phyloP scores from a whole-genome alignment of 2,329 filamentous ascomycete genomes.

The Colletotrichum sp. region DNA sequence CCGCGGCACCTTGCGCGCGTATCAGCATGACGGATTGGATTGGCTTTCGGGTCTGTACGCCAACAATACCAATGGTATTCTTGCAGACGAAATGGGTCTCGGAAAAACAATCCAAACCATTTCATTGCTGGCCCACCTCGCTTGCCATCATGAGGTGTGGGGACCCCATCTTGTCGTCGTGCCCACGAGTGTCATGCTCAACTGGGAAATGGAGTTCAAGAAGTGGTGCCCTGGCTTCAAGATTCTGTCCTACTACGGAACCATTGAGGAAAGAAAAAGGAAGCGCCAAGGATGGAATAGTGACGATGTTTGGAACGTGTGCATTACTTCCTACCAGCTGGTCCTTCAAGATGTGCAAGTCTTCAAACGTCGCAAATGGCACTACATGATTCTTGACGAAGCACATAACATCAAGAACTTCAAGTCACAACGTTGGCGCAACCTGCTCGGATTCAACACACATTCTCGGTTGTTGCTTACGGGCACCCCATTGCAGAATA shows the following conservation, averaged over 20 bases:
- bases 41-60: constrained; percentile 94
- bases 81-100: constrained; percentile 98
- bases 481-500: constrained; percentile 95
- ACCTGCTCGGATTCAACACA: constrained; percentile 91
- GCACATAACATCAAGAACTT: constrained; percentile 99
- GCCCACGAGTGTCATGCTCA: constrained; percentile 97
- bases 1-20: constrained; percentile 88
- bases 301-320: constrained; percentile 93
- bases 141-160: constrained; percentile 90
- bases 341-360: constrained; percentile 93
- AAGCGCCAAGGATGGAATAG: constrained; percentile 95
- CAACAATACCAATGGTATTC: constrained; percentile 91
- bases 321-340: constrained; percentile 97
- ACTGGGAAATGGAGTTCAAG: constrained; percentile 99
- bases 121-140: constrained; percentile 88
- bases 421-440: constrained; percentile 96
- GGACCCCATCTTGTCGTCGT: constrained; percentile 95
- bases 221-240: constrained; percentile 99
- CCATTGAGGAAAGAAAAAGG: constrained; percentile 86
- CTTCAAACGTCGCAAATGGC: constrained; percentile 91
- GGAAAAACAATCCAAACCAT: constrained; percentile 99
- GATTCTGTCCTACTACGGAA: constrained; percentile 95
- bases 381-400: constrained; percentile 98
- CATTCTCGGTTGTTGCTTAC: constrained; percentile 86
- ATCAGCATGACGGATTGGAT: constrained; percentile 95